A percentile compares a stretch with the other conserved stretches of the same genome.
These are phyloP conservation scores for Hypoxylon sp. DNA, from an alignment of 2,329 filamentous ascomycete genomes.

Conservation along the genomic window DNA sequence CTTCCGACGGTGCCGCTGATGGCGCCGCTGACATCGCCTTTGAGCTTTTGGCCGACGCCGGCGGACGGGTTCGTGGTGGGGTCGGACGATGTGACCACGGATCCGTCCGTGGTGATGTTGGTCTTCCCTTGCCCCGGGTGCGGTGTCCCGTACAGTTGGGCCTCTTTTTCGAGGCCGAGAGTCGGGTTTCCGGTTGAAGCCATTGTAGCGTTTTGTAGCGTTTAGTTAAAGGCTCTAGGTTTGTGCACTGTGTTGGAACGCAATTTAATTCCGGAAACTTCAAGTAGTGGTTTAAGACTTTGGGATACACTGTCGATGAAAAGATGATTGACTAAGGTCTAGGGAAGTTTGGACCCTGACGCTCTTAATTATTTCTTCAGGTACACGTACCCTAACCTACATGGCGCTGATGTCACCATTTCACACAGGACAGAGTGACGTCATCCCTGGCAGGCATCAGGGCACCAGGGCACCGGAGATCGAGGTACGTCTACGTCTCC, in stretches of 20 bases:
- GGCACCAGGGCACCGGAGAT: too few relatives aligned
- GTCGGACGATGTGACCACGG: slow-evolving; percentile 38
- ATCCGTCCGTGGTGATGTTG: slow-evolving; percentile 37
- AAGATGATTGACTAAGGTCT: not conserved
- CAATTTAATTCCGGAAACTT: not conserved
- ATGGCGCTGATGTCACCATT: too few relatives aligned
- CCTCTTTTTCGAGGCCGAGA: slow-evolving; percentile 24
- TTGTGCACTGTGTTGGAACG: not conserved
- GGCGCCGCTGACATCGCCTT: slow-evolving; percentile 44
- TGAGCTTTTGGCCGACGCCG: slow-evolving; percentile 44
- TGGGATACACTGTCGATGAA: not conserved
- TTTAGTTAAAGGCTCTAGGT: not conserved
- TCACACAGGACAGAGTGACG: too few relatives aligned
- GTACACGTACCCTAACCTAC: too few relatives aligned
- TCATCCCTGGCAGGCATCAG: too few relatives aligned
- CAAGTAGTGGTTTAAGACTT: not conserved
- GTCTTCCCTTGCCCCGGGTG: slow-evolving; percentile 16
- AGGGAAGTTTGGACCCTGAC: too few relatives aligned
- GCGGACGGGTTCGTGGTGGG: slow-evolving; percentile 41
- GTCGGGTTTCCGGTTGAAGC: slow-evolving; percentile 35
- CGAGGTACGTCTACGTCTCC: too few relatives aligned
- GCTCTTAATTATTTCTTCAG: too few relatives aligned
- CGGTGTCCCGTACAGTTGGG: slow-evolving; percentile 13
- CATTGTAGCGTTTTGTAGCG: slow-evolving; percentile 18
- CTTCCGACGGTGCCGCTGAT: slow-evolving; percentile 41